Percentiles rank a stretch among this genome's conserved stretches.
Evolutionary conservation across 352 stramenopile species (phyloP).

Genomic region (Globisporangium perplexum): DNA sequence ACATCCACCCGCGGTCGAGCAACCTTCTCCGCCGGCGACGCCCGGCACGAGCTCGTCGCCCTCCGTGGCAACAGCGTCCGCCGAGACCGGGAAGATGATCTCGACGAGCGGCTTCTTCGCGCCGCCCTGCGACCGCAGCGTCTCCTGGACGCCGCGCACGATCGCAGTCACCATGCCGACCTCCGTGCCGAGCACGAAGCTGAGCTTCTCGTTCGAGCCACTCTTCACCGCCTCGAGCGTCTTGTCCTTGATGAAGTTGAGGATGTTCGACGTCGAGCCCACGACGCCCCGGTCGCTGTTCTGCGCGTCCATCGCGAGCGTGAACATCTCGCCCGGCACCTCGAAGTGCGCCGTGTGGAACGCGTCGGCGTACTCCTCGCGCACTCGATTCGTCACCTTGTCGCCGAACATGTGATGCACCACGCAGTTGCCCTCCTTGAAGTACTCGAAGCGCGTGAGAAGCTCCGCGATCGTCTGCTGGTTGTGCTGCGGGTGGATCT

Average conservation of each 20-base stretch:
- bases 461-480: slow-evolving; percentile 75
- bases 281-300: slow-evolving; percentile 89
- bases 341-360: slow-evolving; percentile 97
- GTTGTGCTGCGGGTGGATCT: slow-evolving; percentile 85
- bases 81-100: slow-evolving; percentile 97
- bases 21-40: slow-evolving; percentile 92
- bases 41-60: slow-evolving; percentile 84
- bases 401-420: slow-evolving; percentile 98
- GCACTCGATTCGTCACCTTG: slow-evolving; percentile 90
- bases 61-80: slow-evolving; percentile 86
- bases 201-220: slow-evolving; percentile 66
- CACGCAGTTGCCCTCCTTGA: slow-evolving; percentile 95
- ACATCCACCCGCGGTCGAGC: slow-evolving; percentile 94
- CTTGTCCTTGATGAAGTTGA: slow-evolving; percentile 97
- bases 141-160: slow-evolving; percentile 90
- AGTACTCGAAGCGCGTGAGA: slow-evolving; percentile 90
- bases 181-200: slow-evolving; percentile 96
- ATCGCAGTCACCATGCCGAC: slow-evolving; percentile 98
- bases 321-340: slow-evolving; percentile 98
- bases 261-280: slow-evolving; percentile 96
- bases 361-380: slow-evolving; percentile 88
- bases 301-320: slow-evolving; percentile 94
- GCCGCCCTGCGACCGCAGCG: slow-evolving; percentile 34
- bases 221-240: slow-evolving; percentile 79
- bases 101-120: slow-evolving; percentile 84